These are phyloP conservation scores for Raffaelea arxii DNA, from an alignment of 2,329 filamentous ascomycete genomes.

Conservation along the genomic window DNA sequence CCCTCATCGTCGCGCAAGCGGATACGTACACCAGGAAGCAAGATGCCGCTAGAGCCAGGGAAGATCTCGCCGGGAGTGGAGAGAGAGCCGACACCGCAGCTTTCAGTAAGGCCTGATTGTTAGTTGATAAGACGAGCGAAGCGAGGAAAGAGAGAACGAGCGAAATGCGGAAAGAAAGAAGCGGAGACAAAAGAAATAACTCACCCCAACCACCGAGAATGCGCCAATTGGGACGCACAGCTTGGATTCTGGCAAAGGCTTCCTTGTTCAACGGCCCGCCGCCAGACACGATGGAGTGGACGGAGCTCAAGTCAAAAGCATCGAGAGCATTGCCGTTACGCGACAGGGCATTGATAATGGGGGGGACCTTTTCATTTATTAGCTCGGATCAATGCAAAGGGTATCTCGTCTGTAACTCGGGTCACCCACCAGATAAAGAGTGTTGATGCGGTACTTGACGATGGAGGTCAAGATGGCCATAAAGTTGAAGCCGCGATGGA, in stretches of 20 bases:
- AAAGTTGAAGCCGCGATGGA: not conserved
- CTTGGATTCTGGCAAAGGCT: not conserved
- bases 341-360: not conserved
- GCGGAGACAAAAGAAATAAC: too few species aligned
- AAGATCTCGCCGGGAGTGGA: not conserved
- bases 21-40: not conserved
- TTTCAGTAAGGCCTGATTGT: not conserved
- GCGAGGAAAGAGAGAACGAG: too few species aligned
- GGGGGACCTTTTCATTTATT: too few species aligned
- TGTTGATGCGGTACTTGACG: not conserved
- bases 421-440: not conserved
- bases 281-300: not conserved
- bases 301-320: not conserved
- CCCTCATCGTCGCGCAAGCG: not conserved
- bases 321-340: not conserved
- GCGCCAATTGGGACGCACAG: not conserved
- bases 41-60: not conserved
- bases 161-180: too few species aligned
- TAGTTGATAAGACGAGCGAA: too few species aligned
- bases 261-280: not conserved
- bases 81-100: not conserved
- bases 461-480: not conserved
- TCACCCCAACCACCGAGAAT: not conserved
- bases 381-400: too few species aligned
- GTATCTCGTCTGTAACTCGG: too few species aligned